phyloP scores from a whole-genome alignment of 140 eudicot species.

The Erigeron philadelphicus region DNA sequence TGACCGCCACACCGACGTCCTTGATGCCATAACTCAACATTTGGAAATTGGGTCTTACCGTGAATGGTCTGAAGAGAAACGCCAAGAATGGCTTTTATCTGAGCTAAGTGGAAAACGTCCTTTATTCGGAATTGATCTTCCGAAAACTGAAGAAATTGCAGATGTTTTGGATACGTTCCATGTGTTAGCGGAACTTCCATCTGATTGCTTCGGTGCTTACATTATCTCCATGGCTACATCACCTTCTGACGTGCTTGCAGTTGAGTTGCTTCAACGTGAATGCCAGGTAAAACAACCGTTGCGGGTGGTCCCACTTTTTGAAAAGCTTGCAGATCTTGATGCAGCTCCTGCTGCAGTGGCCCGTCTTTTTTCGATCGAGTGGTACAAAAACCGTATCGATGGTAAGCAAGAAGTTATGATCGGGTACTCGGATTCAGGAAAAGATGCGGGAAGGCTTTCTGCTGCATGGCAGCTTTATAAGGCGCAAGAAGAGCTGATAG shows the following conservation, averaged over 20 bases:
- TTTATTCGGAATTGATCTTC: constrained; percentile 85
- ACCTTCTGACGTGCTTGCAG: constrained; percentile 94
- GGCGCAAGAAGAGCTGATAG: constrained; percentile 93
- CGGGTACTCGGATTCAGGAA: constrained; percentile 96
- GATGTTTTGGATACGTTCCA: constrained; percentile 84
- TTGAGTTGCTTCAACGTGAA: constrained; percentile 90
- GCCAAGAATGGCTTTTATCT: constrained; percentile 94
- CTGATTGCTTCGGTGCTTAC: constrained; percentile 96
- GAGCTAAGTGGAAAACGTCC: constrained; percentile 92
- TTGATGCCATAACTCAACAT: constrained; percentile 87
- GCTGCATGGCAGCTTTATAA: constrained; percentile 97
- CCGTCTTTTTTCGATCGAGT: constrained; percentile 84
- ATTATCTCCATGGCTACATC: constrained; percentile 98
- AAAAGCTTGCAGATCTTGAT: constrained; percentile 82
- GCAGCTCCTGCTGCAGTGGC: constrained; percentile 94
- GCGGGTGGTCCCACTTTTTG: constrained; percentile 92
- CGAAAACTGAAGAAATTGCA: constrained; percentile 85
- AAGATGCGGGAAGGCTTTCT: constrained; percentile 93
- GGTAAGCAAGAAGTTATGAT: constrained; percentile 99
- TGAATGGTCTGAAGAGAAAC: constrained; percentile 87
- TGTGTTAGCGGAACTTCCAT: constrained; percentile 84
- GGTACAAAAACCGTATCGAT: constrained; percentile 77
- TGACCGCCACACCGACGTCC: constrained; percentile 91
- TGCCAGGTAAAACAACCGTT: constrained; percentile 79
- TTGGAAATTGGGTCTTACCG: constrained; percentile 85